Conservation (phyloP, 495 filamentous ascomycete genomes). For the Hypoxylon crocopeplum region DNA sequence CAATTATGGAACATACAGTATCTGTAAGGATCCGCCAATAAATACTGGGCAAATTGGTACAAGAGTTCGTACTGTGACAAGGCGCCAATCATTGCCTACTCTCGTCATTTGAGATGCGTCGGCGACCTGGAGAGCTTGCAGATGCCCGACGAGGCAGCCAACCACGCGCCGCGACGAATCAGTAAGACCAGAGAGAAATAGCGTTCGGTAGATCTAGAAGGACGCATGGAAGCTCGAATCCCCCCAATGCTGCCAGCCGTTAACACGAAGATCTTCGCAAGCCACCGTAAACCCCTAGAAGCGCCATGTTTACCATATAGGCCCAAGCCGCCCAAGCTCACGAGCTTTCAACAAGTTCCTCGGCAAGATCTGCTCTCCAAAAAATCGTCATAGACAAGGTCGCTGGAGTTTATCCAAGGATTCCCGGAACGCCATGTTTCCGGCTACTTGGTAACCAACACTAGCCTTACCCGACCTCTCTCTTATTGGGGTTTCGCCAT, state of each 20-base stretch:
- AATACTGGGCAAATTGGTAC: slow-evolving; percentile 15
- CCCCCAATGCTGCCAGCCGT: slow-evolving; percentile 18
- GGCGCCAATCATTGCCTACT: slow-evolving; percentile 22
- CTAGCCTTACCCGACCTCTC: slow-evolving; percentile 33
- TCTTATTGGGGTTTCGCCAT: slow-evolving; percentile 6
- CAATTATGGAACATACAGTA: slow-evolving; percentile 7
- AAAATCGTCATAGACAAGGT: slow-evolving; percentile 14
- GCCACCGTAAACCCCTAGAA: slow-evolving; percentile 13
- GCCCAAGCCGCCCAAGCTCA: background rate
- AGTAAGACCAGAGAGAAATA: slow-evolving; percentile 9
- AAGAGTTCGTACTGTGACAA: slow-evolving; percentile 5
- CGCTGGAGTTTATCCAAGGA: no score
- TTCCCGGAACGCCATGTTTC: slow-evolving; percentile 26
- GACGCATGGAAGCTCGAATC: slow-evolving; percentile 30
- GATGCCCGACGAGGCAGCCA: slow-evolving; percentile 38
- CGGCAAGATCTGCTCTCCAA: slow-evolving; percentile 3
- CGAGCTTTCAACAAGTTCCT: background rate
- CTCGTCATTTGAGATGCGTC: slow-evolving; percentile 15
- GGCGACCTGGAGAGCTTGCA: slow-evolving; percentile 32
- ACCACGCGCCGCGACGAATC: slow-evolving; percentile 21
- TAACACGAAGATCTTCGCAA: slow-evolving; percentile 30
- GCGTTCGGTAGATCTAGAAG: slow-evolving; percentile 36
- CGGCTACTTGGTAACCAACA: slow-evolving; percentile 25
- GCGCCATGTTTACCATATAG: background rate
- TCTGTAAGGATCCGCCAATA: slow-evolving; percentile 31